Evolutionary conservation across 1,139 yeast genomes (phyloP), one percentile per base, ranked within the genome.

Genomic region (Debaryomyces subglobosus): DNA sequence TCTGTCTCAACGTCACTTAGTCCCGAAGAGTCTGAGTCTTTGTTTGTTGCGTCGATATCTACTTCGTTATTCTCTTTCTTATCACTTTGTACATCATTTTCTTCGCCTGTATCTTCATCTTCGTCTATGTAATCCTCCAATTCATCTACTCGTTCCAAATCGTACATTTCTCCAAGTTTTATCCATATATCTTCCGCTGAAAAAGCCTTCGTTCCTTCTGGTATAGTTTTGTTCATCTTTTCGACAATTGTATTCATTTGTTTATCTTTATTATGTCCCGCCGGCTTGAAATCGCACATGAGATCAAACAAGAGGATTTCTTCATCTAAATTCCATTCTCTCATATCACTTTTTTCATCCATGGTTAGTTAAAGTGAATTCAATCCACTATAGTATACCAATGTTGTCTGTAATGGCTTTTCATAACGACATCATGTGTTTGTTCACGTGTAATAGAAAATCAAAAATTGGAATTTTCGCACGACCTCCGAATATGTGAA

Each of bases 221-320:
- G 49, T 33, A 58, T 46, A 12, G 58, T 53, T 44, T 66, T 63
- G 56, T 84, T 84, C 59, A 88, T 67, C 45, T 77, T 69, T 46
- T 78, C 78, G 18, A 82, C 68, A 13, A 89, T 84, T 20, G 73
- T 59, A 49, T 71, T 66, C 81, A 89, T 76, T 54, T 86, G 79
- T 59, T 81, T 78, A 52, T 83, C 83, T 57, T 81, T 85, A 56
- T 80, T 68, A 35, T 66, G 61, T 0, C 89, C 88, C 3, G 81
- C 71, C 0, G 96, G 96, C 60, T 85, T 85, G 66, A 74, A 78
- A 53, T 82, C 85, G 55, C 94, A 84, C 2, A 87, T 74, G 45
- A 89, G 82, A 49, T 81, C 73, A 59, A 86, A 81, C 34, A 89
- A 73, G 53, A 74, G 74, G 44, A 85, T 82, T 62, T 89, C 96